Conservation (phyloP, 1,284 basidiomycete species). For the Apiotrichum montevideense region DNA sequence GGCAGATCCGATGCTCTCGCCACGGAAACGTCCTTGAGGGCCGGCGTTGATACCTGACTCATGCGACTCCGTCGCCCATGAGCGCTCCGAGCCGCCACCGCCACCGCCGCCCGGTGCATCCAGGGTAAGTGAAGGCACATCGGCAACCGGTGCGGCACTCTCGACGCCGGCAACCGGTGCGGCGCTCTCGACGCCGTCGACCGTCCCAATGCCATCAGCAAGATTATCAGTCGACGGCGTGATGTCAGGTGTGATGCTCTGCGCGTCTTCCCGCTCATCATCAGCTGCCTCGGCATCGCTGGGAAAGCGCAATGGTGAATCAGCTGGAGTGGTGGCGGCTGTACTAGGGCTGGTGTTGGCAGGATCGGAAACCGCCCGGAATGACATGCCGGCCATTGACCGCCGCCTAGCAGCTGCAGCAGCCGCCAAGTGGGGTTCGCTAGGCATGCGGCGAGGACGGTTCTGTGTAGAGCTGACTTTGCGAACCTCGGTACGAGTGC, state of each 20-base stretch:
- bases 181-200: neutral
- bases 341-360: neutral
- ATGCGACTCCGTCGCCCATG: neutral
- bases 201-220: too few relatives aligned
- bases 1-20: slow-evolving; percentile 27
- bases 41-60: neutral
- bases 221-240: too few relatives aligned
- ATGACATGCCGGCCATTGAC: neutral
- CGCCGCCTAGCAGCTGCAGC: neutral
- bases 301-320: neutral
- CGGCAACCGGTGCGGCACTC: neutral
- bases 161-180: neutral
- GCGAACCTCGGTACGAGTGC: slow-evolving; percentile 12
- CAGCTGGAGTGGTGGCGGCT: neutral
- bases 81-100: neutral
- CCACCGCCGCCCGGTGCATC: neutral
- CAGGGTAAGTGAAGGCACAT: neutral
- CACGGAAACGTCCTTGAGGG: slow-evolving; percentile 14
- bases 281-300: slow-evolving; percentile 1
- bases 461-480: neutral
- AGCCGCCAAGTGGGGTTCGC: slow-evolving; percentile 3
- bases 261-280: slow-evolving; percentile 1
- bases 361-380: neutral
- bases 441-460: slow-evolving; percentile 13
- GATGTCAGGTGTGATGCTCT: too few relatives aligned